Evolutionary conservation across 2,329 filamentous ascomycete species (phyloP).

Genomic region (Fusarium equiseti): DNA sequence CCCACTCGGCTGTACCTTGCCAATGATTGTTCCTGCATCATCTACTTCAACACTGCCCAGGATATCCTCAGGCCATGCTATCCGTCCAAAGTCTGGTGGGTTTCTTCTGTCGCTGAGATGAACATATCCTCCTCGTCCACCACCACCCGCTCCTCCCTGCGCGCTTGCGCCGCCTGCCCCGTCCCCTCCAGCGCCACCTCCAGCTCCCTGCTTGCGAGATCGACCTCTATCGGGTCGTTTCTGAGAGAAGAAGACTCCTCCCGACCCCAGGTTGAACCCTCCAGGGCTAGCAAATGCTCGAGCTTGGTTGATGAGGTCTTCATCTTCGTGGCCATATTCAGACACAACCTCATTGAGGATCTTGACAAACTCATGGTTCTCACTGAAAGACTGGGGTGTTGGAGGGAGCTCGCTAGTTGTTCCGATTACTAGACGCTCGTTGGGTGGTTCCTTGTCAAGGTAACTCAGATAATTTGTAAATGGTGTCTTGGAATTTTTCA

Average conservation of each 20-base stretch:
- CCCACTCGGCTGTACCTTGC: conserved; percentile 69
- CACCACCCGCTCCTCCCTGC: conserved; percentile 73
- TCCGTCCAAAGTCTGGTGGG: conserved; percentile 74
- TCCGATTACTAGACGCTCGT: conserved; percentile 67
- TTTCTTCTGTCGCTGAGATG: conserved; percentile 74
- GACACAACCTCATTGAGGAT: conserved; percentile 70
- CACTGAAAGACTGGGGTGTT: conserved; percentile 69
- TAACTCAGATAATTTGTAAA: conserved; percentile 68
- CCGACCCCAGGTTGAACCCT: conserved; percentile 64
- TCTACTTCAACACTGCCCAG: conserved; percentile 76
- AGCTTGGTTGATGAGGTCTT: conserved; percentile 67
- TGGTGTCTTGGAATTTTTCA: conserved; percentile 60
- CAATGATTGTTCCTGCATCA: conserved; percentile 66
- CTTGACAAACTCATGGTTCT: conserved; percentile 69
- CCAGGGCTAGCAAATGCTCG: conserved; percentile 70
- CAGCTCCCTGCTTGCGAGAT: conserved; percentile 53
- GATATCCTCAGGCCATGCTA: conserved; percentile 78
- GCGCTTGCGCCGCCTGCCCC: conserved; percentile 68
- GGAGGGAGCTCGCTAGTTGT: conserved; percentile 70
- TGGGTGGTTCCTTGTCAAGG: conserved; percentile 69
- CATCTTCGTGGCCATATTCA: conserved; percentile 68
- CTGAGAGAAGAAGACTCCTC: conserved; percentile 63
- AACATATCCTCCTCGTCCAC: conserved; percentile 70
- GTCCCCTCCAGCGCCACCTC: conserved; percentile 57
- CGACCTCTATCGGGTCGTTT: conserved; percentile 53